These are phyloP conservation scores for Penium margaritaceum DNA, from an alignment of 139 green algal species.

Conservation along the genomic window DNA sequence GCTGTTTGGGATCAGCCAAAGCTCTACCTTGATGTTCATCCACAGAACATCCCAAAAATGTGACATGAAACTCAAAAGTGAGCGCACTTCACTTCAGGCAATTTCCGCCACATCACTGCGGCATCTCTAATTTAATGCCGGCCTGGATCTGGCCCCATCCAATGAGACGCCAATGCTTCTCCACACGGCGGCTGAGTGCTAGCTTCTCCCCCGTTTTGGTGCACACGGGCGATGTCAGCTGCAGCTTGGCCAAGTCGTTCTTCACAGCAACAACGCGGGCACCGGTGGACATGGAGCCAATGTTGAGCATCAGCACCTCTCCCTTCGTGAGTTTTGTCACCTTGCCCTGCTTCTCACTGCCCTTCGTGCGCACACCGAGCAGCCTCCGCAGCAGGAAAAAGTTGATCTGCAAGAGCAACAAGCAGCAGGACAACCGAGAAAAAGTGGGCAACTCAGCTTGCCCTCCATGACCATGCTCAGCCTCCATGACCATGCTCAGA, in stretches of 20 bases:
- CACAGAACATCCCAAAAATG: too few species aligned
- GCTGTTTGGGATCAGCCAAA: too few species aligned
- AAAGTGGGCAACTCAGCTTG: not conserved
- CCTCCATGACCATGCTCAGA: not conserved
- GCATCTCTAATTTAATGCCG: conserved; percentile 55
- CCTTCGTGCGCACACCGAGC: conserved; percentile 82
- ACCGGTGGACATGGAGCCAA: conserved; percentile 97
- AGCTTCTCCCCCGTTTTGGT: conserved; percentile 93
- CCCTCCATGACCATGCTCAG: not conserved
- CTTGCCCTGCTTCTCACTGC: conserved; percentile 84
- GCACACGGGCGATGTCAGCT: conserved; percentile 66
- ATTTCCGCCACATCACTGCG: too few species aligned
- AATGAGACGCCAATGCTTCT: conserved; percentile 98
- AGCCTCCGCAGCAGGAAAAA: conserved; percentile 96
- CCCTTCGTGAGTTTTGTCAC: conserved; percentile 92
- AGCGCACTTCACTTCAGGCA: too few species aligned
- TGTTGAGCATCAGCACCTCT: conserved; percentile 99
- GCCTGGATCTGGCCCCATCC: conserved; percentile 92
- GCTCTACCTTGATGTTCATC: too few species aligned
- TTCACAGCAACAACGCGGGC: conserved; percentile 89
- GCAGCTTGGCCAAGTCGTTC: conserved; percentile 93
- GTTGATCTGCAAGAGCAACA: conserved; percentile 55
- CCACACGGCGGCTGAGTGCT: conserved; percentile 78
- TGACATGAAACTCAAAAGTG: too few species aligned
- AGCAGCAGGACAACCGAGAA: not conserved